Evolutionary conservation across 768 basidiomycete genomes (phyloP).

Genomic region (Mycena filopes): DNA sequence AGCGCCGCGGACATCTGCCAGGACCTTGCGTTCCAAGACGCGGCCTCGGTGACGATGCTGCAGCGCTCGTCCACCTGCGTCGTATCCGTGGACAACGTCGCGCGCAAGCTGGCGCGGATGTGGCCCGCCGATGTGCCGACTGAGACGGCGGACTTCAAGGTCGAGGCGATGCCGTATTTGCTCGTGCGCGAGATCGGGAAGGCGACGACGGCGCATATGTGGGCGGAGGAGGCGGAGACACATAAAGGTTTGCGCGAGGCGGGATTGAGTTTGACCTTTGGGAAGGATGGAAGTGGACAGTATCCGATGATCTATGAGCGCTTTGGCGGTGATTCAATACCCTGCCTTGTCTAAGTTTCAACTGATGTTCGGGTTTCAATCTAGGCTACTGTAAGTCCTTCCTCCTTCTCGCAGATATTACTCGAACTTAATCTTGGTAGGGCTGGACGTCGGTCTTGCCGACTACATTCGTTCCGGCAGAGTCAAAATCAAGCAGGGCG

Average conservation of each 20-base stretch:
- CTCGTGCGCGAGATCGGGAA: constrained; percentile 16
- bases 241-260: constrained; percentile 5
- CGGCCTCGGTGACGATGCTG: constrained; percentile 50
- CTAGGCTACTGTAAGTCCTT: constrained; percentile 15
- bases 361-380: not conserved
- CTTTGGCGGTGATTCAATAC: constrained; percentile 10
- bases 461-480: constrained; percentile 62
- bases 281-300: constrained; percentile 17
- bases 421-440: constrained; percentile 19
- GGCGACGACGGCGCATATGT: constrained; percentile 16
- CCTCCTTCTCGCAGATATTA: not conserved
- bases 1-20: constrained; percentile 51
- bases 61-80: constrained; percentile 54
- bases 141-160: constrained; percentile 38
- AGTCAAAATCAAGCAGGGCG: constrained; percentile 68
- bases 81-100: constrained; percentile 24
- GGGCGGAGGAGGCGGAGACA: constrained; percentile 12
- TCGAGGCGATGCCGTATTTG: constrained; percentile 16
- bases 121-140: constrained; percentile 36
- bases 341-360: not conserved
- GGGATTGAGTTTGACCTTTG: constrained; percentile 12
- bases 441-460: constrained; percentile 59
- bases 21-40: constrained; percentile 46
- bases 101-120: not conserved
- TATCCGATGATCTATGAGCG: constrained; percentile 21